Conservation (phyloP, 495 filamentous ascomycete species). For the Chaetomium cochliodes region DNA sequence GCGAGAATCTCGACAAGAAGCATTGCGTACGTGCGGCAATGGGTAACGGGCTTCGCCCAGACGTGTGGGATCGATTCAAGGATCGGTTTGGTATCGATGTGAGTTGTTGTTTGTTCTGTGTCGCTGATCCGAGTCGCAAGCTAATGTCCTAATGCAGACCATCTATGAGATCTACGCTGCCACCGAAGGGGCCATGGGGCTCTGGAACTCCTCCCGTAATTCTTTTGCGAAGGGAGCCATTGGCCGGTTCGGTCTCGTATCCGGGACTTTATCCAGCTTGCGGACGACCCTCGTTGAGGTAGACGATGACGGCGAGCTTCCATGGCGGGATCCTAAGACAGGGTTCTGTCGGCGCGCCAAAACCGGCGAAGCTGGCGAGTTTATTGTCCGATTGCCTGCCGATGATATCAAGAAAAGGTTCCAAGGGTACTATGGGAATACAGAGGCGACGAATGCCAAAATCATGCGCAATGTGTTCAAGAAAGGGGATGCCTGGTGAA, state of each 20-base stretch:
- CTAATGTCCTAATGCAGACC: slow-evolving; percentile 32
- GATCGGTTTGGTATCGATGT: slow-evolving; percentile 75
- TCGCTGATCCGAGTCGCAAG: not conserved
- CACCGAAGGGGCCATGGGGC: slow-evolving; percentile 71
- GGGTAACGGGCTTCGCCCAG: slow-evolving; percentile 87
- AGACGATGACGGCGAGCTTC: slow-evolving; percentile 67
- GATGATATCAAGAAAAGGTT: slow-evolving; percentile 62
- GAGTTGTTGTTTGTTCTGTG: slow-evolving; percentile 1
- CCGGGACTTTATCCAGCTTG: slow-evolving; percentile 49
- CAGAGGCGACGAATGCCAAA: slow-evolving; percentile 69
- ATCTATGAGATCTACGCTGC: slow-evolving; percentile 88
- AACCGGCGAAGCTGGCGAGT: slow-evolving; percentile 69
- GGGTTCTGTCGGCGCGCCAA: slow-evolving; percentile 65
- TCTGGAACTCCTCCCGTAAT: slow-evolving; percentile 75
- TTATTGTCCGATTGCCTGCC: slow-evolving; percentile 69
- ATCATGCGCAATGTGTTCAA: slow-evolving; percentile 72
- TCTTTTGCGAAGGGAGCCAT: slow-evolving; percentile 74
- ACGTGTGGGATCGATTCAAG: slow-evolving; percentile 87
- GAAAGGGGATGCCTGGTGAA: slow-evolving; percentile 71
- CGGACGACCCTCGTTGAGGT: slow-evolving; percentile 62
- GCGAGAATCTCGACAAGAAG: slow-evolving; percentile 71
- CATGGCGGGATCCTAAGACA: slow-evolving; percentile 68
- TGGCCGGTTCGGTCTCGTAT: slow-evolving; percentile 69
- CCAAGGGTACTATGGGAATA: slow-evolving; percentile 84
- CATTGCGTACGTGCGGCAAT: slow-evolving; percentile 75